Conservation (phyloP, 2,329 filamentous ascomycete genomes). For the Raffaelea albimanens region DNA sequence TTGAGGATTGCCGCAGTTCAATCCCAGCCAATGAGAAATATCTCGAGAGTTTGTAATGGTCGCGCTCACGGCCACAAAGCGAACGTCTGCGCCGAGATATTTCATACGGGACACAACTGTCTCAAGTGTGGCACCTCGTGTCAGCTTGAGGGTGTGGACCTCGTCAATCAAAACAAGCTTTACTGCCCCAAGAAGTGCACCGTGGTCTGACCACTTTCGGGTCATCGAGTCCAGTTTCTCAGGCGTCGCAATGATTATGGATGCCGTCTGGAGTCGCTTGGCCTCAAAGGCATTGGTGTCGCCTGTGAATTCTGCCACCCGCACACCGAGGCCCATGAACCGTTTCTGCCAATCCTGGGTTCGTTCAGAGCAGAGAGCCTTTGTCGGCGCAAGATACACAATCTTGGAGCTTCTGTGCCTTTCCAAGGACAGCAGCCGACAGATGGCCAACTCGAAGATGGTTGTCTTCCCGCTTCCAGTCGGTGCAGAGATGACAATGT, state of each 20-base stretch:
- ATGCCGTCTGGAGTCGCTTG: slow-evolving; percentile 59
- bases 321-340: slow-evolving; percentile 56
- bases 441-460: slow-evolving; percentile 74
- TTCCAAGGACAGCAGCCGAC: slow-evolving; percentile 51
- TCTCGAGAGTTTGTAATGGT: slow-evolving; percentile 77
- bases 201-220: slow-evolving; percentile 75
- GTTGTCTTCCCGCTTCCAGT: slow-evolving; percentile 82
- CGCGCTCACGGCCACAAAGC: slow-evolving; percentile 74
- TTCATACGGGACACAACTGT: slow-evolving; percentile 85
- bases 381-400: slow-evolving; percentile 77
- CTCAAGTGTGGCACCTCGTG: slow-evolving; percentile 70
- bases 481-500: slow-evolving; percentile 70
- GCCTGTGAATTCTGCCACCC: slow-evolving; percentile 71
- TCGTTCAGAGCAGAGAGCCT: slow-evolving; percentile 70
- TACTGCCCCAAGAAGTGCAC: slow-evolving; percentile 62
- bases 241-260: slow-evolving; percentile 78
- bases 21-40: slow-evolving; percentile 72
- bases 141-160: slow-evolving; percentile 76
- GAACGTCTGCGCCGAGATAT: slow-evolving; percentile 61
- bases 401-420: slow-evolving; percentile 61
- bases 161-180: slow-evolving; percentile 80
- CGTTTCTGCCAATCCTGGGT: slow-evolving; percentile 70
- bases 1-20: slow-evolving; percentile 46
- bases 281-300: slow-evolving; percentile 64
- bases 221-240: slow-evolving; percentile 92